phyloP scores from a whole-genome alignment of 2,329 filamentous ascomycete species.

The Metarhizium robertsii region DNA sequence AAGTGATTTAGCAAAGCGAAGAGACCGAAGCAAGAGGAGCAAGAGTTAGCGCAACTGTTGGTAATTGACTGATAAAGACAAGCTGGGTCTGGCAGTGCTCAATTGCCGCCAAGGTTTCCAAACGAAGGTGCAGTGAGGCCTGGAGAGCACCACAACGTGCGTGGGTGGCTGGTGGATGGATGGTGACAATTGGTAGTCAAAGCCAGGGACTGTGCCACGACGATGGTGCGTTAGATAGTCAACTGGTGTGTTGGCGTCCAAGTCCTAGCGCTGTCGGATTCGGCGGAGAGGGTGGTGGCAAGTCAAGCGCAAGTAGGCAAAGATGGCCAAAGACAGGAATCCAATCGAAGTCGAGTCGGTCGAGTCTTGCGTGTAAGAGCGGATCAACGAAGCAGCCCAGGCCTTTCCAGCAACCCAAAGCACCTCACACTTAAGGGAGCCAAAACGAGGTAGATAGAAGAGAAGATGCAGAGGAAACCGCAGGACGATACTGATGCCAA shows the following conservation, averaged over 20 bases:
- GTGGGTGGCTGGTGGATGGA: slow-evolving; percentile 1
- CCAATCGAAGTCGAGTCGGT: background rate
- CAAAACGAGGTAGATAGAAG: background rate
- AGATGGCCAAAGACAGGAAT: background rate
- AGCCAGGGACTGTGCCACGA: background rate
- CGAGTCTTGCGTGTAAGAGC: background rate
- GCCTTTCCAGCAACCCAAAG: background rate
- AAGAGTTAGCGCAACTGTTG: background rate
- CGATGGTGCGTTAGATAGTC: background rate
- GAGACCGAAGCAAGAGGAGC: background rate
- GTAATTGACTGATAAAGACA: background rate
- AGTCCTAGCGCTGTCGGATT: background rate
- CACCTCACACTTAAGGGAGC: background rate
- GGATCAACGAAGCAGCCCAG: background rate
- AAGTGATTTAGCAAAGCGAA: background rate
- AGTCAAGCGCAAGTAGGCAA: background rate
- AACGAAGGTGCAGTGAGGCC: background rate
- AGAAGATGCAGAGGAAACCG: background rate
- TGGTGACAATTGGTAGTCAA: slow-evolving; percentile 1
- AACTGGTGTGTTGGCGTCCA: background rate
- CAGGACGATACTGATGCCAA: background rate
- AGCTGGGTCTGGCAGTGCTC: background rate
- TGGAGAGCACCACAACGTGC: background rate
- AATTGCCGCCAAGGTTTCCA: slow-evolving; percentile 1
- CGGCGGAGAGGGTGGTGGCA: slow-evolving; percentile 2